A percentile compares a stretch with the other conserved stretches of the same genome.
Evolutionary conservation across 164 flowering plant genomes (phyloP).

Genomic region (Macadamia integrifolia): DNA sequence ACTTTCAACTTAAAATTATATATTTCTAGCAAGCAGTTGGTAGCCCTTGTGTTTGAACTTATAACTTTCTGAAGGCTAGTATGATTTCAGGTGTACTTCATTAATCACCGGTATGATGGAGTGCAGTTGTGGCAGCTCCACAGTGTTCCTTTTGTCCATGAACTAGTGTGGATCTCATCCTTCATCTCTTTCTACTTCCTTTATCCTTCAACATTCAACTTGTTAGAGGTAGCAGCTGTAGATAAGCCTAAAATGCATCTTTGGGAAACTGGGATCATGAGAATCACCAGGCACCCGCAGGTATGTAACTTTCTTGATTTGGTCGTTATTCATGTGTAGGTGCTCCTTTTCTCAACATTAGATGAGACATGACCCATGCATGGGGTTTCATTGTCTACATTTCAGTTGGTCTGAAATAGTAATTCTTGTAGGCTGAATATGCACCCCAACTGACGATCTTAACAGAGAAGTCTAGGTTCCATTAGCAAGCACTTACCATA

Average conservation of each 20-base stretch:
- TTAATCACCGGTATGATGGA: slow-evolving; percentile 94
- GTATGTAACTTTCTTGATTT: slow-evolving; percentile 20
- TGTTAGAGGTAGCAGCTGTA: slow-evolving; percentile 94
- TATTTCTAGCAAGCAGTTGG: not conserved
- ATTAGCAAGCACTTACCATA: too few species aligned
- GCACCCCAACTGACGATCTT: not conserved
- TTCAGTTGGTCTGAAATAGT: too few species aligned
- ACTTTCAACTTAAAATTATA: not conserved
- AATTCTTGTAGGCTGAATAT: too few species aligned
- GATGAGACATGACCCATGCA: too few species aligned
- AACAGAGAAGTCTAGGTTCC: too few species aligned
- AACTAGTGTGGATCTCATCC: slow-evolving; percentile 62
- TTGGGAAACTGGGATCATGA: slow-evolving; percentile 98
- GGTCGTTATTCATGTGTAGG: not conserved
- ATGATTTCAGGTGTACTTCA: slow-evolving; percentile 79
- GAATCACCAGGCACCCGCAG: slow-evolving; percentile 99
- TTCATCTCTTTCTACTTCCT: slow-evolving; percentile 87
- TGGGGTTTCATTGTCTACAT: too few species aligned
- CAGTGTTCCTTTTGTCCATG: slow-evolving; percentile 60
- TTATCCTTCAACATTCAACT: slow-evolving; percentile 93
- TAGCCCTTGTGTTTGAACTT: too few species aligned
- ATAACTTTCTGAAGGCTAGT: not conserved
- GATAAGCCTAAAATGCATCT: slow-evolving; percentile 97
- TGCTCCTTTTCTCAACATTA: not conserved
- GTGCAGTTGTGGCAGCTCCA: slow-evolving; percentile 89